Evolutionary conservation across 768 basidiomycete genomes (phyloP), one percentile per base, ranked within the genome.

Genomic region (Termitomyces sp.): DNA sequence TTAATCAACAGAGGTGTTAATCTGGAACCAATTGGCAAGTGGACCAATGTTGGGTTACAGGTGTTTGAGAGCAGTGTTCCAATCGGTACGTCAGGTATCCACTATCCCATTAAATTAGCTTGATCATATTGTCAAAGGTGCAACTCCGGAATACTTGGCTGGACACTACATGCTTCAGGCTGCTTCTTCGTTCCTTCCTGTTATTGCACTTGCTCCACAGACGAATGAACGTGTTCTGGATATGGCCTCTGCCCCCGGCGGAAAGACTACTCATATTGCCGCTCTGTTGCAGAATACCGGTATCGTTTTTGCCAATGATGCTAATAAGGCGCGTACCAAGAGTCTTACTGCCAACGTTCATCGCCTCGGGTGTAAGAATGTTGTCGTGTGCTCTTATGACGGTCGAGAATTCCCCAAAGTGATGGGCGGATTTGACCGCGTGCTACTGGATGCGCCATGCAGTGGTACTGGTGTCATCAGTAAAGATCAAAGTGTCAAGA

Each of bases 141-240:
- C 97, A 6, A 98, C 97, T 2, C 97, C 97, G 12, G 97, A 99
- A 75, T 99, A 99, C 73, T 85, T 99, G 40, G 94, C 97, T 0
- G 97, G 97, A 2, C 95, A 99, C 70, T 99, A 99, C 74, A 98
- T 99, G 92, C 89, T 98, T 26, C 97, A 99, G 77, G 93, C 97
- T 6, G 97, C 97, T 12, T 96, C 94, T 6, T 98, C 97, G 0
- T 98, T 99, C 81, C 82, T 99, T n/a, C 97, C 97, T 54, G 97
- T 98, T 67, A 95, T 98, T 62, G 93, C 97, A 4, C 87, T 99
- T 40, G 79, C 84, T 26, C 97, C 97, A 6, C 90, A 95, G 67
- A 93, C 94, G 2, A 83, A 91, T 59, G 97, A 98, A 68, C 89
- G 95, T 12, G 84, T 98, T 12, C 81, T 99, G 58, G 97, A 99